Base-by-base conservation (phyloP, 345 rosid genomes). In the Aquilaria malaccensis region DNA sequence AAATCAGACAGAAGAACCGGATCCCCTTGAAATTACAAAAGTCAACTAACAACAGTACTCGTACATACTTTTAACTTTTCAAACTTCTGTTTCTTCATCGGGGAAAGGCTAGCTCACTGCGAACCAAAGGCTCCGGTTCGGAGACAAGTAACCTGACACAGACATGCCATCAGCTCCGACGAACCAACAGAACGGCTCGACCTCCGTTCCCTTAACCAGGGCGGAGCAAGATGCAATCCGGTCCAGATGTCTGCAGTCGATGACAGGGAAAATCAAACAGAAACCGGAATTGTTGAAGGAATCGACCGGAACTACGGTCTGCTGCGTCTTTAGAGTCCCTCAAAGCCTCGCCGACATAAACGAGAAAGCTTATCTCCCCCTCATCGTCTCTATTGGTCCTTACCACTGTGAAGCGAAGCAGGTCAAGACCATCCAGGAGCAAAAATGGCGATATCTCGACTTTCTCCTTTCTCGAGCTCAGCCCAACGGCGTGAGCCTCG, bases 321-420 rank as follows among this genome's bases (percentile, higher is more conserved):
- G 74, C 45, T 74, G 68, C 78, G 66, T 70, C 69, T 66, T 74
- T 41, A 59, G 71, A 58, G 77, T 73, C 49, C 77, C 73, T 0
- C 60, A 4, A 10, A 43, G 61, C 66, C 55, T 68, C 1, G 59
- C 59, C 29, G 76, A 67, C 55, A 67, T 54, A 69, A 55, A 72
- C 52, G 5, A 14, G 15, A 63, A 63, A 48, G 77, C 79, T 2
- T 79, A 79, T 45, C 70, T 70, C 46, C 90, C 84, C 1, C 79
- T 72, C 33, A 66, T 77, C 6, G 74, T 81, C 52, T 79, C 86
- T 7, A 80, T 80, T 2, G 85, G 82, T 0, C 83, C 83, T 7
- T 78, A 76, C 32, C 81, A 76, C 74, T 70, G 70, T 30, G 81
- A 75, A 10, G 65, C 65, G 33, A 52, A 33, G 9, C 74, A 69